phyloP scores from a whole-genome alignment of 768 basidiomycete genomes.

The Leccinellum rugosiceps region DNA sequence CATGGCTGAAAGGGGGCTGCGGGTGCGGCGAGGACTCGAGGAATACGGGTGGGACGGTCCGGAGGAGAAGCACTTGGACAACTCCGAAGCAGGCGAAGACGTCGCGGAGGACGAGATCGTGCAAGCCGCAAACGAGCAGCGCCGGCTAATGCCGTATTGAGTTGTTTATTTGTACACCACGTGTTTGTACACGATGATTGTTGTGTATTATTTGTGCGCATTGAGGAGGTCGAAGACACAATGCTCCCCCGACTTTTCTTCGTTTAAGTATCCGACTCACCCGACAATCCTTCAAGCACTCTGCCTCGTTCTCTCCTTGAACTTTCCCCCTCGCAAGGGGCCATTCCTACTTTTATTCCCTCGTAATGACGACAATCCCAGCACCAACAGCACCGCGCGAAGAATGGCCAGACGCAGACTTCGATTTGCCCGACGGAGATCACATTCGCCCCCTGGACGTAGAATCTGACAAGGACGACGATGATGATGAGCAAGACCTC shows the following conservation, averaged over 20 bases:
- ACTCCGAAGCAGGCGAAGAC: constrained; percentile 27
- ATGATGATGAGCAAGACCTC: constrained; percentile 59
- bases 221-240: constrained; percentile 40
- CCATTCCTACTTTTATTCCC: constrained; percentile 18
- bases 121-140: neutral
- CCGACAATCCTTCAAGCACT: constrained; percentile 12
- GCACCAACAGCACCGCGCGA: constrained; percentile 61
- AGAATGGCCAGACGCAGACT: constrained; percentile 87
- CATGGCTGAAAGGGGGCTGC: constrained; percentile 74
- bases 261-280: constrained; percentile 15
- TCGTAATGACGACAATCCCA: constrained; percentile 56
- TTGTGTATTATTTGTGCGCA: constrained; percentile 24
- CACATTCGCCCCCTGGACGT: constrained; percentile 56
- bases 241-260: constrained; percentile 36
- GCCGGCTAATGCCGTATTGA: neutral
- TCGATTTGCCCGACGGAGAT: constrained; percentile 76
- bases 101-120: constrained; percentile 51
- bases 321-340: constrained; percentile 20
- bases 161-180: constrained; percentile 4
- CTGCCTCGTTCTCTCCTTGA: constrained; percentile 4
- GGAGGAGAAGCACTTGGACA: constrained; percentile 11
- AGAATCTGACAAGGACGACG: constrained; percentile 62
- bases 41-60: constrained; percentile 28
- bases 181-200: constrained; percentile 19
- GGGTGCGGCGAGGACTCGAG: constrained; percentile 61